phyloP scores from a whole-genome alignment of 768 basidiomycete species.

The Tylopilus vinaceipallidus region DNA sequence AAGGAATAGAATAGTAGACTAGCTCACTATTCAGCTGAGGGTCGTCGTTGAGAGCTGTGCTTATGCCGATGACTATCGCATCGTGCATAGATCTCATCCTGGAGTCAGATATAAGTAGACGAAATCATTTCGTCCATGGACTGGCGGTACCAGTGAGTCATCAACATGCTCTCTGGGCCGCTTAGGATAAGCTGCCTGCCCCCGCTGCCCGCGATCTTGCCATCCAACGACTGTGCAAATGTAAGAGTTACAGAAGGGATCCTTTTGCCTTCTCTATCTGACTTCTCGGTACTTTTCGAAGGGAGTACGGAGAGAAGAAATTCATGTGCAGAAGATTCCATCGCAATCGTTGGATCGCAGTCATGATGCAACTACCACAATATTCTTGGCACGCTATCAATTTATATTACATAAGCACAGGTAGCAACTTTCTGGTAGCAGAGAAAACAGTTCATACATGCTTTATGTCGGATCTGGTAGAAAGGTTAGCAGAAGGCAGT shows the following conservation, averaged over 20 bases:
- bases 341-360: too few species aligned
- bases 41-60: constrained; percentile 87
- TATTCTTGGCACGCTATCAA: too few species aligned
- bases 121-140: neutral
- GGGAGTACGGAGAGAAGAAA: constrained; percentile 33
- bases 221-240: constrained; percentile 86
- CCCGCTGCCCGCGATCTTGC: constrained; percentile 75
- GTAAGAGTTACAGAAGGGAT: constrained; percentile 75
- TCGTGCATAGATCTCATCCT: constrained; percentile 95
- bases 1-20: neutral
- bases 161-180: constrained; percentile 81
- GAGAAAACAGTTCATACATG: too few species aligned
- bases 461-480: too few species aligned
- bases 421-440: too few species aligned
- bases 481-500: too few species aligned
- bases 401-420: too few species aligned
- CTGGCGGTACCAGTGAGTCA: constrained; percentile 82
- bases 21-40: constrained; percentile 88
- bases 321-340: constrained; percentile 13
- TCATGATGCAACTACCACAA: too few species aligned
- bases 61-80: constrained; percentile 87
- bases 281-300: constrained; percentile 6
- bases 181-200: constrained; percentile 80
- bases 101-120: constrained; percentile 5
- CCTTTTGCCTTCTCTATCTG: constrained; percentile 12